These are phyloP conservation scores for Torrubiella hemipterigena DNA, from an alignment of 2,329 filamentous ascomycete genomes.

Conservation along the genomic window DNA sequence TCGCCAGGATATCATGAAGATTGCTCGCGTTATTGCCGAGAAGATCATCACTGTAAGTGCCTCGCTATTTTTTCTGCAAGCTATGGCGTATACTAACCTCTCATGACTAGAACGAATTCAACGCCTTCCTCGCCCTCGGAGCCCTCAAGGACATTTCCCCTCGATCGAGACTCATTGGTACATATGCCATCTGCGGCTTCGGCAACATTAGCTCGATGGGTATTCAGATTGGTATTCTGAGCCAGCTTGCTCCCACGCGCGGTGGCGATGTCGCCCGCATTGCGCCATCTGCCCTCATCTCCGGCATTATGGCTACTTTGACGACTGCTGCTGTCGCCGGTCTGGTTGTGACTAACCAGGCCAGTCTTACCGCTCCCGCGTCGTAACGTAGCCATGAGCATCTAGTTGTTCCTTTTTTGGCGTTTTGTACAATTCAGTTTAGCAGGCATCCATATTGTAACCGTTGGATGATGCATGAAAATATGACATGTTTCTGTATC, in stretches of 20 bases:
- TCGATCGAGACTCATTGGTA: constrained; percentile 70
- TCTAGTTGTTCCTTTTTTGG: no score
- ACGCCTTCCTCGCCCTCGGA: constrained; percentile 50
- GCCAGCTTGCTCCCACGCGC: constrained; percentile 65
- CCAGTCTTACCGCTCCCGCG: constrained; percentile 7
- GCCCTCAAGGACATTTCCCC: constrained; percentile 41
- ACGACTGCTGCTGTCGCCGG: constrained; percentile 70
- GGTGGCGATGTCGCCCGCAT: constrained; percentile 64
- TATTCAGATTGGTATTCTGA: constrained; percentile 80
- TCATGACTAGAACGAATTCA: constrained; percentile 57
- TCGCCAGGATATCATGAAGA: constrained; percentile 55
- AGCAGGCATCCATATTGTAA: no score
- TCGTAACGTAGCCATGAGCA: no score
- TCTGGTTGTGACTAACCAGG: constrained; percentile 51
- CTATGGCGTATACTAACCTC: neutral
- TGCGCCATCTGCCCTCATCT: constrained; percentile 64
- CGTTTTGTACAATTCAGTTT: neutral
- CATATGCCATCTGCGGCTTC: constrained; percentile 73
- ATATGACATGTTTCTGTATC: no score
- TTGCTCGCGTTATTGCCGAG: constrained; percentile 67
- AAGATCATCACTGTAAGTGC: constrained; percentile 62
- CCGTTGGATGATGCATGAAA: no score
- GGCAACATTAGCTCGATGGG: constrained; percentile 82
- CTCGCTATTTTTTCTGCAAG: neutral
- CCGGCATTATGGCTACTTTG: constrained; percentile 68